Evolutionary conservation across 2,329 filamentous ascomycete genomes (phyloP).

Genomic region (Penicillium hordei): DNA sequence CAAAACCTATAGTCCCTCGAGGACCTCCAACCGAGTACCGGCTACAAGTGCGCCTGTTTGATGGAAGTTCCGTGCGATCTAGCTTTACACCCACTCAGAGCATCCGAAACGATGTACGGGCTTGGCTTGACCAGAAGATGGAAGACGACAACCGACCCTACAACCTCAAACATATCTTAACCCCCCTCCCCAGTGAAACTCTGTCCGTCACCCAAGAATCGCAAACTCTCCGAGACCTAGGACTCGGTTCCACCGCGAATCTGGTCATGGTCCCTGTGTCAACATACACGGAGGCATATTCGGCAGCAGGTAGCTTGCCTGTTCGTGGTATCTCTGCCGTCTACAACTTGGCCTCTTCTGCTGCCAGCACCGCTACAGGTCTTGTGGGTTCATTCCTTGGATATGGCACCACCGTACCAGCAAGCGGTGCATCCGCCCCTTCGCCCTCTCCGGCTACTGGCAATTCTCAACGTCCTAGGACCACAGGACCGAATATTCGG

Average conservation of each 20-base stretch:
- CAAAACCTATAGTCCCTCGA: slow-evolving; percentile 15
- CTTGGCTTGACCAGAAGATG: slow-evolving; percentile 71
- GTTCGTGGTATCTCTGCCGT: slow-evolving; percentile 44
- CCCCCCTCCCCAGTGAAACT: slow-evolving; percentile 71
- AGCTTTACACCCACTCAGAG: slow-evolving; percentile 66
- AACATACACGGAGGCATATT: slow-evolving; percentile 61
- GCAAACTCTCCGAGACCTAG: slow-evolving; percentile 66
- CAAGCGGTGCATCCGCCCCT: slow-evolving; percentile 14
- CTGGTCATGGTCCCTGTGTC: slow-evolving; percentile 75
- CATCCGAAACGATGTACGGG: slow-evolving; percentile 65
- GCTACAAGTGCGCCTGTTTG: slow-evolving; percentile 78
- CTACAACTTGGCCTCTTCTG: slow-evolving; percentile 46
- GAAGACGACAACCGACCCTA: slow-evolving; percentile 64
- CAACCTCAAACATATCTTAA: slow-evolving; percentile 79
- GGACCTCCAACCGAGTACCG: slow-evolving; percentile 49
- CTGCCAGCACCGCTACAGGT: slow-evolving; percentile 44
- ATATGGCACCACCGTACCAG: slow-evolving; percentile 30
- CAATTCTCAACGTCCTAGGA: slow-evolving; percentile 16
- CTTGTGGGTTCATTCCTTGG: slow-evolving; percentile 48
- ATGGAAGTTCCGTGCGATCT: slow-evolving; percentile 74
- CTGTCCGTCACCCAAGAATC: slow-evolving; percentile 75
- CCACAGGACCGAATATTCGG: slow-evolving; percentile 44
- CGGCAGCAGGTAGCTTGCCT: slow-evolving; percentile 39
- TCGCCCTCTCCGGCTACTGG: slow-evolving; percentile 8
- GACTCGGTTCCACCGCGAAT: slow-evolving; percentile 75